Base-by-base conservation (phyloP, 805 yeast species). In the Zygosaccharomyces rouxii region DNA sequence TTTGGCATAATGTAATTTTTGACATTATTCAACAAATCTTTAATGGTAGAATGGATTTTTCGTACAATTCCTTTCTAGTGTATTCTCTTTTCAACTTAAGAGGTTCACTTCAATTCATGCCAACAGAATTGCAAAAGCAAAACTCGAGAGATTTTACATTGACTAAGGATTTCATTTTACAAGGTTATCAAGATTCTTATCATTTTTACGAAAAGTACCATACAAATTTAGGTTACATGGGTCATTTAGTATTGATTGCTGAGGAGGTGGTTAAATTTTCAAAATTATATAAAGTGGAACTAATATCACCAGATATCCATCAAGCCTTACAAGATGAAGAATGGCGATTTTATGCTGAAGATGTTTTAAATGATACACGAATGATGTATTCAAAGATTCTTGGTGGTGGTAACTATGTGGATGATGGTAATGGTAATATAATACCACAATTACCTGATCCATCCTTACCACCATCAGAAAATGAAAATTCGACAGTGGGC, bases 1-100 rank as follows among this genome's bases (percentile, higher is more conserved):
- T 94, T 62, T 78, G 94, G 73, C 99, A 94, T 68, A 94, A 92
- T 62, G 99, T 94, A 49, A 96, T 94, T 7, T 94, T 92, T 73
- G 99, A 94, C 69, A 80, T 94, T 53, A 84, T 94, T 28, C 99
- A 94, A 67, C 99, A 94, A 66, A 81, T 94, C 16, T 78, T 94
- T 65, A 89, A 89, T 66, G 98, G 97, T 1, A 78, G 84, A 38
- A 78, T 84, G 75, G 92, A 87, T 54, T 79, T 84, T 51, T 92
- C 96, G 11, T 90, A 85, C 59, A 92, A 90, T 69, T 83, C 85
- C 54, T 89, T 76, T 70, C 74, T 82, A 51, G 84, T 82, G 25
- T 69, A 59, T 44, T 59, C 69, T 3, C 50, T 66, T 19, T 66
- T 67, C 52, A 54, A 57, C 44, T 42, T 55, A n/a, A 44, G 49